Evolutionary conservation across 2,329 filamentous ascomycete species (phyloP).

Genomic region (Trichoderma asperellum): DNA sequence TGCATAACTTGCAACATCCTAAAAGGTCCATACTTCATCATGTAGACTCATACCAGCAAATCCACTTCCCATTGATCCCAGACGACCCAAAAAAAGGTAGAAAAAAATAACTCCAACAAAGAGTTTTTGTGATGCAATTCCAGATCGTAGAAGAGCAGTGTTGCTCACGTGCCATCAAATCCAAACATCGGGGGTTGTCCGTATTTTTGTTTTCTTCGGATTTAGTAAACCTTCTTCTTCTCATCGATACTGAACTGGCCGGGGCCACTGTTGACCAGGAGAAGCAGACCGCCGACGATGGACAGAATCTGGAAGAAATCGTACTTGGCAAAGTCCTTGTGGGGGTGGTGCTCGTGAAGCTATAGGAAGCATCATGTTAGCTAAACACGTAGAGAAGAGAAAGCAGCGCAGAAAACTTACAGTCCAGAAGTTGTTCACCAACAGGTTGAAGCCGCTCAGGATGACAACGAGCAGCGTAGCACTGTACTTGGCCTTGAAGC

Average conservation of each 20-base stretch:
- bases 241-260: conserved; percentile 98
- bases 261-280: conserved; percentile 97
- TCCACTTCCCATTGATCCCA: conserved; percentile 18
- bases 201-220: background rate
- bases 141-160: conserved; percentile 23
- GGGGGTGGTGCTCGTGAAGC: conserved; percentile 96
- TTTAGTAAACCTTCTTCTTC: conserved; percentile 99
- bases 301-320: conserved; percentile 99
- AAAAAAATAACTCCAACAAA: conserved; percentile 19
- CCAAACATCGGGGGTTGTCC: conserved; percentile 19
- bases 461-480: conserved; percentile 94
- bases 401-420: conserved; percentile 57
- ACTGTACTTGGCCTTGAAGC: conserved; percentile 99
- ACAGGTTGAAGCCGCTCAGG: conserved; percentile 91
- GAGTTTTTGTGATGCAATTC: conserved; percentile 11
- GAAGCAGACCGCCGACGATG: conserved; percentile 93
- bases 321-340: conserved; percentile 99
- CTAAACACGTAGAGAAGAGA: background rate
- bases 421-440: conserved; percentile 99
- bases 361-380: conserved; percentile 42
- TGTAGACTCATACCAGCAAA: conserved; percentile 17
- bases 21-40: conserved; percentile 23
- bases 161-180: conserved; percentile 23
- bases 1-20: conserved; percentile 23
- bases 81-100: conserved; percentile 18